phyloP scores from a whole-genome alignment of 2,329 filamentous ascomycete genomes.

The Cladosporium cucumerinum region DNA sequence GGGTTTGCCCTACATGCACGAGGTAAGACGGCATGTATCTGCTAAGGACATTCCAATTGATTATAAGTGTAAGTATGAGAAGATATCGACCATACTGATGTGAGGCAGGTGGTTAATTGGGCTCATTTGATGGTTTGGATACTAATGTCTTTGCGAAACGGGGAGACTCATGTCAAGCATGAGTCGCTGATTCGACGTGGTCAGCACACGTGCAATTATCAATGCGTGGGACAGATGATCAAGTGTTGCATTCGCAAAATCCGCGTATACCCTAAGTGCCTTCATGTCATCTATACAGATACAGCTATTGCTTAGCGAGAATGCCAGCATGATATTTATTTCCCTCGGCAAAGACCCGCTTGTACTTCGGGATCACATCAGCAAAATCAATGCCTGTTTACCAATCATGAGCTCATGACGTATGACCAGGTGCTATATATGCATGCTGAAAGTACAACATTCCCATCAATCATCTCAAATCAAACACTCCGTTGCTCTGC shows the following conservation, averaged over 20 bases:
- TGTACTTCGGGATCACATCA: slow-evolving; percentile 12
- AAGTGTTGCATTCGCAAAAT: neutral
- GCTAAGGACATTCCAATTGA: neutral
- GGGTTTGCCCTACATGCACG: neutral
- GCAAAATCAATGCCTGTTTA: slow-evolving; percentile 9
- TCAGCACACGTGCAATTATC: too few species aligned
- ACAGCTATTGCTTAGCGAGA: neutral
- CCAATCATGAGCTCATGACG: slow-evolving; percentile 10
- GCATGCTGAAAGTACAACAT: neutral
- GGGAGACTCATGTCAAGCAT: neutral
- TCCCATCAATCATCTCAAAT: neutral
- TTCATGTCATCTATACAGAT: neutral
- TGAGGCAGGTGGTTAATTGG: too few species aligned
- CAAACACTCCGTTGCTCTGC: slow-evolving; percentile 8
- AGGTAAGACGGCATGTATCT: neutral
- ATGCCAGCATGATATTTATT: neutral
- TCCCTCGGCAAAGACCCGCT: slow-evolving; percentile 1
- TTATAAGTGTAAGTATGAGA: neutral
- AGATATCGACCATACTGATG: neutral
- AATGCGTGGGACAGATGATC: neutral
- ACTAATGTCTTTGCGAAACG: neutral
- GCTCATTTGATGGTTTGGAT: neutral
- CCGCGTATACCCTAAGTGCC: neutral
- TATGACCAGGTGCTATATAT: neutral
- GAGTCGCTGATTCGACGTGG: neutral